These are phyloP conservation scores for Daldinia childiae DNA, from an alignment of 495 filamentous ascomycete species.

Conservation along the genomic window DNA sequence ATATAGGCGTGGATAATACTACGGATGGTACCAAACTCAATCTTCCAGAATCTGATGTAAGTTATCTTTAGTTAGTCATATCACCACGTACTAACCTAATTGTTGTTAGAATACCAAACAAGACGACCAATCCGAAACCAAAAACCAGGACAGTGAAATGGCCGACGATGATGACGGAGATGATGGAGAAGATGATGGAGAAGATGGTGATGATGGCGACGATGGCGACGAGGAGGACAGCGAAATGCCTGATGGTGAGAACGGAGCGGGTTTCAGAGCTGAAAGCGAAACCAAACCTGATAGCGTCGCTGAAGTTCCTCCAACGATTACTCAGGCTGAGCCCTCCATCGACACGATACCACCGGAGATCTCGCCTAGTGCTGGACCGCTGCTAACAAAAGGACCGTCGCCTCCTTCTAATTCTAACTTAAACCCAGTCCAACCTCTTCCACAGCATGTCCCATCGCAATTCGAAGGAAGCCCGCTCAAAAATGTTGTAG, in stretches of 20 bases:
- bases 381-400: constrained; percentile 27
- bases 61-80: constrained; percentile 33
- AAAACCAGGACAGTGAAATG: constrained; percentile 57
- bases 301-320: constrained; percentile 39
- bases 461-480: constrained; percentile 55
- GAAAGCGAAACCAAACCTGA: constrained; percentile 43
- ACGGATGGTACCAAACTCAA: constrained; percentile 27
- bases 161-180: constrained; percentile 60
- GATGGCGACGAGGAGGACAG: constrained; percentile 49
- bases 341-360: constrained; percentile 29
- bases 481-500: constrained; percentile 58
- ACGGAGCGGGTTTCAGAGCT: constrained; percentile 28
- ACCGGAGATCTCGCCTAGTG: constrained; percentile 33
- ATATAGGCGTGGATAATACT: constrained; percentile 44
- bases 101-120: constrained; percentile 52
- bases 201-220: constrained; percentile 48
- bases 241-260: constrained; percentile 45
- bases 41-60: constrained; percentile 28
- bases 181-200: constrained; percentile 53
- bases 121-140: constrained; percentile 53
- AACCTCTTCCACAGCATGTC: constrained; percentile 34
- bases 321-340: constrained; percentile 11
- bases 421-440: constrained; percentile 13
- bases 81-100: constrained; percentile 55
- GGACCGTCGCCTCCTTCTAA: constrained; percentile 20